Evolutionary conservation across 2,329 filamentous ascomycete genomes (phyloP).

Genomic region (Cladosporium sp.): DNA sequence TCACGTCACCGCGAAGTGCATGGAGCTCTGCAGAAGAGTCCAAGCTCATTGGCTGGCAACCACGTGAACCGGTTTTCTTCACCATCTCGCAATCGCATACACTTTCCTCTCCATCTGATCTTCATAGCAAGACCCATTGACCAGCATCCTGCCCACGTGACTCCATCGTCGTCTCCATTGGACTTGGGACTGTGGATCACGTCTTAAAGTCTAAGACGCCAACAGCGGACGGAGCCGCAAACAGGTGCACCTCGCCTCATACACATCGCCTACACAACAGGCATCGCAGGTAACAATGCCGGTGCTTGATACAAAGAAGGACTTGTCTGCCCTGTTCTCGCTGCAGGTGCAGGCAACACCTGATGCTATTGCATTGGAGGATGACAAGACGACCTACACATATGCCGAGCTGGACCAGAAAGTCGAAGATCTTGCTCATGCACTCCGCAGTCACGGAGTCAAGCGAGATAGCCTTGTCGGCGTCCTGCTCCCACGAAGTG

Average conservation of each 20-base stretch:
- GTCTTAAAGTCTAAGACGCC: background rate
- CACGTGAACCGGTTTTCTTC: conserved; percentile 5
- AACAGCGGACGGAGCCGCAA: conserved; percentile 10
- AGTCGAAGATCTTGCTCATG: conserved; percentile 60
- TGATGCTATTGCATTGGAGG: conserved; percentile 66
- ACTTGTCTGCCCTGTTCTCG: conserved; percentile 67
- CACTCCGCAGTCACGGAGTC: conserved; percentile 64
- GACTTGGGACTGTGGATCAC: background rate
- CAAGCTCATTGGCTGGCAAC: conserved; percentile 8
- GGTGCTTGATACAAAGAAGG: conserved; percentile 66
- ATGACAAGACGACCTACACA: conserved; percentile 62
- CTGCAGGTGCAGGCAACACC: conserved; percentile 66
- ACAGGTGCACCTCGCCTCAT: background rate
- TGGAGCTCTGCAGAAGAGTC: conserved; percentile 4
- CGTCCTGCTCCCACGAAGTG: conserved; percentile 69
- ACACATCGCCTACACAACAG: conserved; percentile 2
- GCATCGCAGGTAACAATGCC: conserved; percentile 46
- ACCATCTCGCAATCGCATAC: background rate
- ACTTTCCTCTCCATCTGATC: background rate
- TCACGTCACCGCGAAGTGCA: conserved; percentile 12
- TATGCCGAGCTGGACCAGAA: conserved; percentile 68
- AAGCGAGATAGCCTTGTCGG: conserved; percentile 70
- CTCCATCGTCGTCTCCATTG: background rate
- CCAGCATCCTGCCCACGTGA: background rate
- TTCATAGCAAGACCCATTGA: background rate